Evolutionary conservation across 192 early-diverging fungal species (phyloP), one percentile per base, ranked within the genome.

Genomic region (Podila verticillata): DNA sequence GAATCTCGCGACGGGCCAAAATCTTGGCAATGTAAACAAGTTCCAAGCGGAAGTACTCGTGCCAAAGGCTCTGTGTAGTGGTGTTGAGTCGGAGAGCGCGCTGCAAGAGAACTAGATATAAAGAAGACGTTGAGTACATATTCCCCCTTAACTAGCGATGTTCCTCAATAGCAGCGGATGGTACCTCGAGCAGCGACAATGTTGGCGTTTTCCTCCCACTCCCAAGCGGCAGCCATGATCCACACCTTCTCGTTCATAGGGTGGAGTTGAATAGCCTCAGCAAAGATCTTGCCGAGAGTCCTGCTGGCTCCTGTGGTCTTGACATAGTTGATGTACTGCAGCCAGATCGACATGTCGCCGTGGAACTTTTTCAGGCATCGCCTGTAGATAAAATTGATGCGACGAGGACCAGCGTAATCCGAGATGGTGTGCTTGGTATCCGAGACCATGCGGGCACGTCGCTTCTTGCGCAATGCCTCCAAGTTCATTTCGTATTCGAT

Each of bases 401-500:
- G 87, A 49, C 89, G 84, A 7, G 82, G 81, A 36, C 94, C 92
- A 39, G 92, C 89, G 77, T 93, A 92, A 70, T 97, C 95, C 57
- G 90, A 90, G 29, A 95, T 73, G 28, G 94, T 85, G n/a, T 72
- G 70, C 79, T 72, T 71, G 35, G 63, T 67, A 19, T 60, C 24
- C n/a, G 83, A 85, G 35, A 86, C 78, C 65, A 94, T 67, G 5
- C 96, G 88, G 28, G 82, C 69, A 68, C 93, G 93, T 34, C 97
- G 88, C 73, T 94, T 93, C 73, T 84, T 87, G 29, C 97, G 89
- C 57, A 98, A 82, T 31, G 87, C 75, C 57, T 98, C 96, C 61
- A 98, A 86, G 82, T 96, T 96, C 84, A 92, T 93, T 75, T 99
- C 98, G 85, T 96, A 99, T 66, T 95, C 94, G 71, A 98, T 96